phyloP scores from a whole-genome alignment of 2,329 filamentous ascomycete species.

The Immersiporthe knoxdaviesiana region DNA sequence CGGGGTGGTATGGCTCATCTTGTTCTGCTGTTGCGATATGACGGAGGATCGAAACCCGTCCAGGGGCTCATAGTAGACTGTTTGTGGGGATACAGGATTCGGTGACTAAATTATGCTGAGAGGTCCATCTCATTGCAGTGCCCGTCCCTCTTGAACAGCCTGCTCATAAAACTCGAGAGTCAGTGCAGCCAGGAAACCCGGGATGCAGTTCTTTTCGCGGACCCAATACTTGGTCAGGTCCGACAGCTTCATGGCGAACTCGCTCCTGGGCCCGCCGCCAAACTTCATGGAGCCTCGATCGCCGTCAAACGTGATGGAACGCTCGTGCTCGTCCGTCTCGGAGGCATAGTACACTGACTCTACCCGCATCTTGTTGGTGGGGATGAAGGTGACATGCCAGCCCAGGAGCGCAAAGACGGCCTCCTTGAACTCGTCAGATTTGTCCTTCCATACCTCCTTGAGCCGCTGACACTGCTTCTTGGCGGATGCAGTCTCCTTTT shows the following conservation, averaged over 20 bases:
- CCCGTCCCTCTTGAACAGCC: slow-evolving; percentile 31
- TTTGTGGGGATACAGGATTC: not conserved
- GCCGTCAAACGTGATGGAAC: slow-evolving; percentile 83
- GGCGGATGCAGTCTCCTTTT: slow-evolving; percentile 68
- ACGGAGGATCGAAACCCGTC: not conserved
- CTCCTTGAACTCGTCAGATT: slow-evolving; percentile 93
- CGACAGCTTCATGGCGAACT: slow-evolving; percentile 82
- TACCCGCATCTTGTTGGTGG: slow-evolving; percentile 94
- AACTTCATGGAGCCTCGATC: slow-evolving; percentile 98
- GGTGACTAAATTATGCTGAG: too few relatives aligned
- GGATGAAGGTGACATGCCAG: slow-evolving; percentile 94
- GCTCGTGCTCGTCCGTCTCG: slow-evolving; percentile 68
- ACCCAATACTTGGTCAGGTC: slow-evolving; percentile 96
- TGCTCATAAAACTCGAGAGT: slow-evolving; percentile 93
- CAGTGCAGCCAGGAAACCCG: slow-evolving; percentile 87
- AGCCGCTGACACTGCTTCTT: slow-evolving; percentile 85
- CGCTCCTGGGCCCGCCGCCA: slow-evolving; percentile 81
- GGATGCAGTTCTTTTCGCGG: slow-evolving; percentile 88
- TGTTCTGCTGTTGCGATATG: not conserved
- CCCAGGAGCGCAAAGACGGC: slow-evolving; percentile 89
- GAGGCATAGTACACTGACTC: slow-evolving; percentile 83
- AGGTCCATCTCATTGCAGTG: not conserved
- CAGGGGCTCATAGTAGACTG: not conserved
- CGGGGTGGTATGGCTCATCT: slow-evolving; percentile 12
- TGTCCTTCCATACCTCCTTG: slow-evolving; percentile 90